Percentiles rank a stretch among this genome's conserved stretches.
These are phyloP conservation scores for Metschnikowia hibisci DNA, from an alignment of 805 yeast genomes.

Conservation along the genomic window DNA sequence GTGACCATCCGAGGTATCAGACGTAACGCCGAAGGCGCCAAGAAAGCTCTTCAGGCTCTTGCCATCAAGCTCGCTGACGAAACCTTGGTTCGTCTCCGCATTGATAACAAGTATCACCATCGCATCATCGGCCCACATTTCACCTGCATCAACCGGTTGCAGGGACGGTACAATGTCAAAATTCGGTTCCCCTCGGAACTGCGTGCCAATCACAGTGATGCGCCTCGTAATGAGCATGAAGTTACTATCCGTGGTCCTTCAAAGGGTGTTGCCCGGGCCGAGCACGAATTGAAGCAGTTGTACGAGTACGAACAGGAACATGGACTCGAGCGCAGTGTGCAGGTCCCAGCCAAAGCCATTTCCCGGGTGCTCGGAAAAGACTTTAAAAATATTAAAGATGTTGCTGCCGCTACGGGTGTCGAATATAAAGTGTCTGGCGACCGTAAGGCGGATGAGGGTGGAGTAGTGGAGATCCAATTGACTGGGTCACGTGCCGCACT, in stretches of 20 bases:
- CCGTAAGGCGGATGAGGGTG: constrained; percentile 44
- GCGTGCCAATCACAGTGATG: constrained; percentile 24
- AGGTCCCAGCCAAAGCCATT: constrained; percentile 70
- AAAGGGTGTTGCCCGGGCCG: constrained; percentile 78
- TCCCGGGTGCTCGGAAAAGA: constrained; percentile 85
- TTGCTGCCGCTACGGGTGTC: constrained; percentile 65
- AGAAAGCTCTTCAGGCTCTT: constrained; percentile 50
- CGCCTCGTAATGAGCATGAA: constrained; percentile 52
- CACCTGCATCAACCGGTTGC: constrained; percentile 74
- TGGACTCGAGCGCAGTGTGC: constrained; percentile 61
- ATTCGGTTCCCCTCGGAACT: constrained; percentile 65
- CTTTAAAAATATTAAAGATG: constrained; percentile 79
- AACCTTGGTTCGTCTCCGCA: constrained; percentile 53
- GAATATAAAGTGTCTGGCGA: constrained; percentile 47
- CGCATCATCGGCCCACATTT: constrained; percentile 83
- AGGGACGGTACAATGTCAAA: constrained; percentile 78
- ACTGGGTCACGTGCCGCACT: constrained; percentile 77
- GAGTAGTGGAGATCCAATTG: constrained; percentile 59
- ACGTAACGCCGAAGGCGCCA: constrained; percentile 72
- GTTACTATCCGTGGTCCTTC: constrained; percentile 83
- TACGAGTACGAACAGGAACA: constrained; percentile 84
- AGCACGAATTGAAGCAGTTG: constrained; percentile 78
- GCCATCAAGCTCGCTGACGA: constrained; percentile 84
- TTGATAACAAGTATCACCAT: constrained; percentile 78
- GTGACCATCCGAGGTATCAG: constrained; percentile 66